Evolutionary conservation across 345 rosid species (phyloP), one percentile per base, ranked within the genome.

Genomic region (Hevea brasiliensis): DNA sequence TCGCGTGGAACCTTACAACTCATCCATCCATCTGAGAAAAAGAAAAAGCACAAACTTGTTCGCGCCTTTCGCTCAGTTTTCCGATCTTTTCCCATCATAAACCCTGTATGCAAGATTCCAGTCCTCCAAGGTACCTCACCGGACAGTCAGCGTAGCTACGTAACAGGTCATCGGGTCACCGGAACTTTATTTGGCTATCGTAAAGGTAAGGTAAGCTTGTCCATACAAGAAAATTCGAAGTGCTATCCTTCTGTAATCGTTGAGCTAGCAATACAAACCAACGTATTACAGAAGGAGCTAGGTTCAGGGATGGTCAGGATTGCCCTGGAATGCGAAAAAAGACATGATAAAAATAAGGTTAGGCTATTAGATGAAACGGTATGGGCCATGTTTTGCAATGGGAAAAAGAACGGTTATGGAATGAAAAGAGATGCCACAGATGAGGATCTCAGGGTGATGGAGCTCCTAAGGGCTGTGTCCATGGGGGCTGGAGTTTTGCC

Each of bases 401-500:
- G 97, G 17, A 92, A 89, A 80, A 92, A 90, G 69, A 68, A 81
- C 8, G 98, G 98, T 0, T 89, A 88, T 48, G 93, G 87, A 8
- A 83, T 90, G 10, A 88, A 82, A 73, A 80, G 94, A 29, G 93
- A 90, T 9, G 89, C 97, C 8, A 72, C 84, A 4, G 88, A 80
- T 66, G 96, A 90, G 59, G 98, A 94, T 67, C 75, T 94, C 70
- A 72, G 77, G 41, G 88, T 92, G 8, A 92, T 94, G 97, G 96
- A 94, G 76, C 68, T 92, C 35, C 83, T 94, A 40, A 84, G 81
- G 82, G 81, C 93, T 0, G 93, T 94, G 15, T 92, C 97, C 0
- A 94, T 92, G 98, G 96, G 98, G 6, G 97, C 93, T 0, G 97
- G 96, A 26, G 96, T 89, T 23, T 65, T 92, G 59, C 98, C 98